These are phyloP conservation scores for Phyllosticta citrichinensis DNA, from an alignment of 2,329 filamentous ascomycete species.

Conservation along the genomic window DNA sequence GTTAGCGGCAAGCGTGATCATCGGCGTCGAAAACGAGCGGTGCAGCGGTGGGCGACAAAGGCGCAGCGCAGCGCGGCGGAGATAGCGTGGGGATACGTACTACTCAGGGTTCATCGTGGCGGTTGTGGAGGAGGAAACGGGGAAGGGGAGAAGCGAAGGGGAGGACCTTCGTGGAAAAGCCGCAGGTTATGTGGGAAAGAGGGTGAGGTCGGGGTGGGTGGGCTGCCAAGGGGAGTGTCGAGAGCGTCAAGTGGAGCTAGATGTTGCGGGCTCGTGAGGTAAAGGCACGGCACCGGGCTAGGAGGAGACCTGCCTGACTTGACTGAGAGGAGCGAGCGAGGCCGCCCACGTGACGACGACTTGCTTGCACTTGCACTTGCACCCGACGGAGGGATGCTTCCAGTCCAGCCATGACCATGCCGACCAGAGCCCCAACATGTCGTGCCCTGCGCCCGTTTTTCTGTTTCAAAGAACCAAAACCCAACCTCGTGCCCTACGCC, in stretches of 20 bases:
- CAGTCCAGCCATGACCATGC: neutral
- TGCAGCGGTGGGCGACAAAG: slow-evolving; percentile 5
- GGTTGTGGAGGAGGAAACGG: slow-evolving; percentile 12
- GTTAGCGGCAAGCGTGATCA: neutral
- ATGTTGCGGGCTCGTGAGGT: slow-evolving; percentile 15
- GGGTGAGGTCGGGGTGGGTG: slow-evolving; percentile 10
- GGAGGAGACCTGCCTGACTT: neutral
- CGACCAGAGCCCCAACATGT: neutral
- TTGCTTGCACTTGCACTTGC: neutral
- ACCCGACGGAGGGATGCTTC: neutral
- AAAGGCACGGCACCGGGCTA: slow-evolving; percentile 2
- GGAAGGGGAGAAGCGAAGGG: neutral
- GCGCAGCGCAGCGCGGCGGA: slow-evolving; percentile 9
- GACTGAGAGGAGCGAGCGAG: neutral
- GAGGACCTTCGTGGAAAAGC: slow-evolving; percentile 2
- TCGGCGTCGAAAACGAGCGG: neutral
- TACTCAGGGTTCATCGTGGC: slow-evolving; percentile 84
- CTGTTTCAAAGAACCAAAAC: neutral
- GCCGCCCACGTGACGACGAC: neutral
- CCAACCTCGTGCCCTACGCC: neutral
- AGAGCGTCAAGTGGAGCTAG: slow-evolving; percentile 7
- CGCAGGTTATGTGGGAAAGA: slow-evolving; percentile 4
- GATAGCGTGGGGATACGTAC: slow-evolving; percentile 46
- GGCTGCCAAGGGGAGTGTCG: slow-evolving; percentile 6
- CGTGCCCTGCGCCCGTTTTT: neutral